Conservation (phyloP, 2,329 filamentous ascomycete species). For the Diplodia corticola region DNA sequence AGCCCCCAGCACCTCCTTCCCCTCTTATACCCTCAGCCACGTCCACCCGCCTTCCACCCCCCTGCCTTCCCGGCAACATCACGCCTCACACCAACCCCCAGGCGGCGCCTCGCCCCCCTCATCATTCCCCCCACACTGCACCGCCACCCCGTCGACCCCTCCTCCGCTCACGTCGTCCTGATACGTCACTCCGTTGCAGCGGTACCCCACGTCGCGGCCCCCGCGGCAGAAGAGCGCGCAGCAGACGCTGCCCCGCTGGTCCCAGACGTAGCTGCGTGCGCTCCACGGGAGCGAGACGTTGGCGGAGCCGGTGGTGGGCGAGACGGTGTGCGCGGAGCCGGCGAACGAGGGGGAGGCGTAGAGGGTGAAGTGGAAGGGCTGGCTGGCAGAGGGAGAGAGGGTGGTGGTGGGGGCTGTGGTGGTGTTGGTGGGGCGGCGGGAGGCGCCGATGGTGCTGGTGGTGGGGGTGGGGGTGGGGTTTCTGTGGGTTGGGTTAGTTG, state of each 20-base stretch:
- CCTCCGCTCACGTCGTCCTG: neutral
- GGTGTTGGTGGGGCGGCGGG: neutral
- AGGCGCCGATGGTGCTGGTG: neutral
- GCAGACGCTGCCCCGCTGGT: neutral
- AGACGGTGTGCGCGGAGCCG: neutral
- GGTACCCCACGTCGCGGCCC: neutral
- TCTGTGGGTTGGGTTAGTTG: neutral
- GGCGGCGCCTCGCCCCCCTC: neutral
- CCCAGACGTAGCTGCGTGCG: neutral
- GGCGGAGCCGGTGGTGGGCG: neutral
- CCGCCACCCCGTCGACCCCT: neutral
- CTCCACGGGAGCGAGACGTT: neutral
- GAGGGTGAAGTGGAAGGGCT: neutral
- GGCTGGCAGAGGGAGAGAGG: neutral
- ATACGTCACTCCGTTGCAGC: neutral
- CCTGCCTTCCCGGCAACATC: neutral
- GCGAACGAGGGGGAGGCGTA: neutral
- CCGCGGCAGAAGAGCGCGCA: slow-evolving; percentile 4
- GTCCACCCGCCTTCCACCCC: neutral
- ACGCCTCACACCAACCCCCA: neutral
- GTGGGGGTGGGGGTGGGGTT: neutral
- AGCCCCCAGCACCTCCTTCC: neutral
- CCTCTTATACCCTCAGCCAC: no score
- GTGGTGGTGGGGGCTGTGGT: neutral
- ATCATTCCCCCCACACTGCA: neutral